Conservation (phyloP, 1,139 yeast species). For the Hemisphaericaspora xylofermentans region DNA sequence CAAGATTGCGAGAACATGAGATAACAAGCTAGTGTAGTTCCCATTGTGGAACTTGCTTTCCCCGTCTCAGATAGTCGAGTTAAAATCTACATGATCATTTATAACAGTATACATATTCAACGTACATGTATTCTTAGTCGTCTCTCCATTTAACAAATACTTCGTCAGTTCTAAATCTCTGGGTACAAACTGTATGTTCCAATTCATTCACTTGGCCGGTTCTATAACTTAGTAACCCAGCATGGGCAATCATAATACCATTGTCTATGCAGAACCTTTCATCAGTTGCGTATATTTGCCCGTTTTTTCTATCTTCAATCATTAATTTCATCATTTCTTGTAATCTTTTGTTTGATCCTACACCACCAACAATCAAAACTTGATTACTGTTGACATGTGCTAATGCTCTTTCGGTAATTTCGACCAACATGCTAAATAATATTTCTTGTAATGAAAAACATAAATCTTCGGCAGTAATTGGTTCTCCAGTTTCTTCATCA, state of each 20-base stretch:
- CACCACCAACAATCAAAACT: conserved; percentile 96
- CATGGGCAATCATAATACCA: conserved; percentile 99
- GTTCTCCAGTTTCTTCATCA: conserved; percentile 52
- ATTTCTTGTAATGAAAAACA: conserved; percentile 94
- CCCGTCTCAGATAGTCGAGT: not conserved
- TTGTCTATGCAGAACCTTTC: conserved; percentile 96
- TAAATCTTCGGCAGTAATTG: conserved; percentile 77
- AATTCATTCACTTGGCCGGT: conserved; percentile 69
- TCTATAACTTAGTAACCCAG: conserved; percentile 84
- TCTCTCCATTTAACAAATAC: conserved; percentile 89
- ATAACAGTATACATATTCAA: conserved; percentile 1
- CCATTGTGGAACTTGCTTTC: not conserved
- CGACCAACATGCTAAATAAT: conserved; percentile 92
- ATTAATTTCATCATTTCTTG: conserved; percentile 95
- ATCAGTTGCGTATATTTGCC: conserved; percentile 88
- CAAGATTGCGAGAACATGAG: not conserved
- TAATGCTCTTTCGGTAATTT: conserved; percentile 97
- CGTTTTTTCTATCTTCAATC: conserved; percentile 83
- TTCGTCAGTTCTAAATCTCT: conserved; percentile 90
- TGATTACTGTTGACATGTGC: conserved; percentile 92
- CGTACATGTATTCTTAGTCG: conserved; percentile 29
- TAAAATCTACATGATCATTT: not conserved
- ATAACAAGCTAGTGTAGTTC: not conserved
- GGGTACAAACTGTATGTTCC: conserved; percentile 82
- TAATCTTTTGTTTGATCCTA: conserved; percentile 86